Conservation (phyloP, 257 asterid species). For the Coffea eugenioides region DNA sequence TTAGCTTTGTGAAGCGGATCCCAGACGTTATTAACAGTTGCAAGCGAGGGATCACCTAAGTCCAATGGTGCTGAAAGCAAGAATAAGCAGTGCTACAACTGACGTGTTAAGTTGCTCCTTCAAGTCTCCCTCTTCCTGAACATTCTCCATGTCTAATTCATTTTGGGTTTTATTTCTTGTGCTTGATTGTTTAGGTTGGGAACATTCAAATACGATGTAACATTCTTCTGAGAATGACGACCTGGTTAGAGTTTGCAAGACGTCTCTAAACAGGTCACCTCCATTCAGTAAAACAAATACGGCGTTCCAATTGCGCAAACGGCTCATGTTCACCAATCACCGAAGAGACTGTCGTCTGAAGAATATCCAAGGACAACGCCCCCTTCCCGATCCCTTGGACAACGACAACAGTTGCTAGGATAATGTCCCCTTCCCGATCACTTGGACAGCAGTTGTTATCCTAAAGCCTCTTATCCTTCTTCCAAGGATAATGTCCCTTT, state of each 20-base stretch:
- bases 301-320: too few species aligned
- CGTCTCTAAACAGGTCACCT: background rate
- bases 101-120: background rate
- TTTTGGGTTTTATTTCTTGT: background rate
- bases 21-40: background rate
- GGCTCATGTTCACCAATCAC: too few species aligned
- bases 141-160: background rate
- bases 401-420: too few species aligned
- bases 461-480: too few species aligned
- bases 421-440: too few species aligned
- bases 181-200: background rate
- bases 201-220: background rate
- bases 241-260: background rate
- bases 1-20: background rate
- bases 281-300: too few species aligned
- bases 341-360: too few species aligned
- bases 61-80: background rate
- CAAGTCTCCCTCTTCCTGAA: background rate
- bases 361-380: too few species aligned
- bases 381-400: too few species aligned
- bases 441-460: too few species aligned
- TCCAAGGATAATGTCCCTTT: too few species aligned
- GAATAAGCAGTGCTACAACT: background rate
- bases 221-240: background rate
- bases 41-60: background rate